Conservation (phyloP, 495 filamentous ascomycete species). For the Venustampulla echinocandica region DNA sequence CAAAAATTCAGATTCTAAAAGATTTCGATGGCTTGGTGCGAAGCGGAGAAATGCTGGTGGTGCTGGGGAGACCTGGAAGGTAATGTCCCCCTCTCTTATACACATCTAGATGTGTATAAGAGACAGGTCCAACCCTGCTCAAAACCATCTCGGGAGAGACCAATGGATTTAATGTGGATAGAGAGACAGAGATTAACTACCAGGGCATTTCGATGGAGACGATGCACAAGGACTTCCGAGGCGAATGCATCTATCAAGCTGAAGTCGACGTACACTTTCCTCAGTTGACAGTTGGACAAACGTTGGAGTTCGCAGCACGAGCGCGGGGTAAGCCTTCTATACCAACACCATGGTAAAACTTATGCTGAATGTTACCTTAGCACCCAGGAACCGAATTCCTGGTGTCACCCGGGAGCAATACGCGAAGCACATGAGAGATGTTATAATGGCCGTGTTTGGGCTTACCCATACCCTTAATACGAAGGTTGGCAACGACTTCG, state of each 20-base stretch:
- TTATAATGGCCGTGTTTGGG: constrained; percentile 73
- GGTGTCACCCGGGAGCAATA: constrained; percentile 52
- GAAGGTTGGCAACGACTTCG: constrained; percentile 68
- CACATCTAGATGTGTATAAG: not conserved
- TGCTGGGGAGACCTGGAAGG: constrained; percentile 65
- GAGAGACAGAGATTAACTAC: constrained; percentile 62
- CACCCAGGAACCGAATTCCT: constrained; percentile 52
- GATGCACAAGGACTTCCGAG: constrained; percentile 62
- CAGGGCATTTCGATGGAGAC: constrained; percentile 53
- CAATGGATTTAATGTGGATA: constrained; percentile 58
- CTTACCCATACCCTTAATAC: constrained; percentile 71
- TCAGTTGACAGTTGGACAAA: constrained; percentile 71
- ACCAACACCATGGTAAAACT: too few species aligned
- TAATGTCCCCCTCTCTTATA: not conserved
- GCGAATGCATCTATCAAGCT: constrained; percentile 74
- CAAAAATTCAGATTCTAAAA: constrained; percentile 67
- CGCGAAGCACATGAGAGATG: constrained; percentile 57
- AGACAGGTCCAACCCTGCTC: constrained; percentile 63
- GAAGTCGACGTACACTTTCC: constrained; percentile 79
- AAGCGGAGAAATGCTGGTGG: constrained; percentile 72
- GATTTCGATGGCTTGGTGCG: constrained; percentile 69
- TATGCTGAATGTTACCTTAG: too few species aligned
- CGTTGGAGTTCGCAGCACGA: constrained; percentile 65
- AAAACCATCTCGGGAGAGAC: constrained; percentile 75
- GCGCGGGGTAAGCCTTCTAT: constrained; percentile 62